A percentile compares a stretch with the other conserved stretches of the same genome.
Evolutionary conservation across 2,329 filamentous ascomycete genomes (phyloP).

Genomic region (Hymenoscyphus repandus): DNA sequence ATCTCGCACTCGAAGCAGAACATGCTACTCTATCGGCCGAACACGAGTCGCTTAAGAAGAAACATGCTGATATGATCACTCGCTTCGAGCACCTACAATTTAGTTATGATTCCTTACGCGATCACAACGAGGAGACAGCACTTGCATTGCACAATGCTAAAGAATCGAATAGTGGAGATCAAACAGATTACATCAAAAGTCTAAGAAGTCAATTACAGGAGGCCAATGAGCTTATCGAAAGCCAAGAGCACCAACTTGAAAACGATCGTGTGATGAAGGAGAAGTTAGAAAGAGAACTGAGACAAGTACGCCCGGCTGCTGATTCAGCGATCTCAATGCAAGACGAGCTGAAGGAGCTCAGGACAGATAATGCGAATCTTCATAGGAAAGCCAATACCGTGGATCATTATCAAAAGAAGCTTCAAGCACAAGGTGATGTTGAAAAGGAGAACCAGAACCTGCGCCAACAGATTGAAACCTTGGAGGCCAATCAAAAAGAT

Average conservation of each 20-base stretch:
- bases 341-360: slow-evolving; percentile 56
- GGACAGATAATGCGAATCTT: slow-evolving; percentile 52
- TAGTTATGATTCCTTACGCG: slow-evolving; percentile 54
- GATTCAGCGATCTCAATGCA: slow-evolving; percentile 47
- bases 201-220: slow-evolving; percentile 56
- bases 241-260: slow-evolving; percentile 62
- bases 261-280: slow-evolving; percentile 40
- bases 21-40: slow-evolving; percentile 39
- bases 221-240: slow-evolving; percentile 66
- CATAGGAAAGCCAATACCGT: slow-evolving; percentile 59
- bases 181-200: slow-evolving; percentile 45
- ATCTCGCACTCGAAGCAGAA: slow-evolving; percentile 42
- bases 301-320: slow-evolving; percentile 39
- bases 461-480: slow-evolving; percentile 48
- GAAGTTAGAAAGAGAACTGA: slow-evolving; percentile 44
- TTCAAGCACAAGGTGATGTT: slow-evolving; percentile 50
- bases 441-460: slow-evolving; percentile 52
- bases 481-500: slow-evolving; percentile 42
- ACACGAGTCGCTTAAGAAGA: slow-evolving; percentile 50
- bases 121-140: slow-evolving; percentile 52
- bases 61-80: slow-evolving; percentile 53
- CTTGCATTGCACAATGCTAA: slow-evolving; percentile 33
- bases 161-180: slow-evolving; percentile 45
- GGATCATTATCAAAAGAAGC: slow-evolving; percentile 58
- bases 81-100: slow-evolving; percentile 55